A percentile compares a stretch with the other conserved stretches of the same genome.
phyloP scores from a whole-genome alignment of 805 yeast species.

The Torulaspora quercuum region DNA sequence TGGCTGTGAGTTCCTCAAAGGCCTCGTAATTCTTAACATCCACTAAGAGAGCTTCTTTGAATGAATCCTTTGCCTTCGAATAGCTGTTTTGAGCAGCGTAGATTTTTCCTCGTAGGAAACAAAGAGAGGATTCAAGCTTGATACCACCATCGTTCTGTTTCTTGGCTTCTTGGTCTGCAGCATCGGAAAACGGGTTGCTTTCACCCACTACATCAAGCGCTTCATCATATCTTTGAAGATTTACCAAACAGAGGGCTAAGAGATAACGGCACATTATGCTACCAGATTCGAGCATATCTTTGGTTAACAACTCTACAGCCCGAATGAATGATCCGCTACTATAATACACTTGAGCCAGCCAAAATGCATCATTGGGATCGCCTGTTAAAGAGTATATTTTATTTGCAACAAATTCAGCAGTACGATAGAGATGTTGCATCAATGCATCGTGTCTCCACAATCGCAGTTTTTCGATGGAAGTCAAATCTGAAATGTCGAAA shows the following conservation, averaged over 20 bases:
- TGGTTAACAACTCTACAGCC: slow-evolving; percentile 66
- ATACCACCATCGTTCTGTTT: slow-evolving; percentile 67
- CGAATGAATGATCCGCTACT: slow-evolving; percentile 71
- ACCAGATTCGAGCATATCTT: slow-evolving; percentile 49
- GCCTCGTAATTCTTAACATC: slow-evolving; percentile 95
- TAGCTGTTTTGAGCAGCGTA: slow-evolving; percentile 80
- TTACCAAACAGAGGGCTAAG: slow-evolving; percentile 68
- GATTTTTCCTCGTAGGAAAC: slow-evolving; percentile 78
- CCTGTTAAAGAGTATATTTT: slow-evolving; percentile 77
- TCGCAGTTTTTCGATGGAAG: slow-evolving; percentile 82
- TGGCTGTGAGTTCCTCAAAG: slow-evolving; percentile 68
- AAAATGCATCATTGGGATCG: slow-evolving; percentile 91
- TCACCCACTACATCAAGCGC: slow-evolving; percentile 86
- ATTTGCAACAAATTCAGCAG: slow-evolving; percentile 91
- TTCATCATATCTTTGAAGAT: slow-evolving; percentile 77
- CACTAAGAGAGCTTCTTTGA: slow-evolving; percentile 76
- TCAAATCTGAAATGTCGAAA: slow-evolving; percentile 33
- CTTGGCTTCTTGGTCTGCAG: slow-evolving; percentile 13
- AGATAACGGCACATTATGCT: slow-evolving; percentile 78
- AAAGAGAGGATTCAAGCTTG: slow-evolving; percentile 80
- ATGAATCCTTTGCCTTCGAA: slow-evolving; percentile 81
- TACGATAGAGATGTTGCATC: slow-evolving; percentile 84
- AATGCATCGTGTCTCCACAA: slow-evolving; percentile 92
- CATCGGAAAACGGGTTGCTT: slow-evolving; percentile 60
- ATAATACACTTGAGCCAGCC: slow-evolving; percentile 90